These are phyloP conservation scores for Alopecurus myosuroides DNA, from an alignment of 176 grass and related monocot genomes.

Conservation along the genomic window DNA sequence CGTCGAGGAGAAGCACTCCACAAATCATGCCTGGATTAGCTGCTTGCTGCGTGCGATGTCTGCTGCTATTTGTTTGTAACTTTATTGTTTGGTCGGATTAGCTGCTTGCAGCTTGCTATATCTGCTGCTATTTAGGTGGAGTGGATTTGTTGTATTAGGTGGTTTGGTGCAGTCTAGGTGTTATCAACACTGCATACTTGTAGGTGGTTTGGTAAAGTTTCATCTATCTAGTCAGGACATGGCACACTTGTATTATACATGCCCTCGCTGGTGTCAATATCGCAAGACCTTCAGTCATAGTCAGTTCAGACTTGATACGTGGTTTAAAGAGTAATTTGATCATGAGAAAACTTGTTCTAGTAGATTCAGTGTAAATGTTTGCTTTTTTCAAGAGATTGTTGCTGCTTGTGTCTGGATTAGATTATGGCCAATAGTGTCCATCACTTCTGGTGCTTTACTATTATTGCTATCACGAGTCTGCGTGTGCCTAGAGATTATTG, in stretches of 20 bases:
- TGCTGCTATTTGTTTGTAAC: neutral
- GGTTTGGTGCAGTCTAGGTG: neutral
- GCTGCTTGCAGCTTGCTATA: neutral
- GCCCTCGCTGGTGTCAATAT: constrained; percentile 8
- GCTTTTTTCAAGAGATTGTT: no score
- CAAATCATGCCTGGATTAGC: no score
- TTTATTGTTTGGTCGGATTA: neutral
- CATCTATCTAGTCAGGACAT: constrained; percentile 32
- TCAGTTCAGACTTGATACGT: constrained; percentile 69
- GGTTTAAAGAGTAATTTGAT: constrained; percentile 79
- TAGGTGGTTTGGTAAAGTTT: neutral
- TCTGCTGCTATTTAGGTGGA: neutral
- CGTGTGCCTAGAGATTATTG: no score
- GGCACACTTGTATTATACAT: constrained; percentile 80
- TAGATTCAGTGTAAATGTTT: no score
- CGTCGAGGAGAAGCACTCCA: no score
- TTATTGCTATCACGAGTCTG: no score
- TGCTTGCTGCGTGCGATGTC: no score
- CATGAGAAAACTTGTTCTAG: neutral
- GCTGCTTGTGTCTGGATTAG: no score
- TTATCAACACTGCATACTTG: neutral
- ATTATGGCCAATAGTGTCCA: no score
- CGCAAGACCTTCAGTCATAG: constrained; percentile 55
- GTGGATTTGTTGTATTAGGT: neutral
- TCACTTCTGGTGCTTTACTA: no score